Evolutionary conservation across 305 asterid species (phyloP), one percentile per base, ranked within the genome.

Genomic region (Ilex paraguariensis): DNA sequence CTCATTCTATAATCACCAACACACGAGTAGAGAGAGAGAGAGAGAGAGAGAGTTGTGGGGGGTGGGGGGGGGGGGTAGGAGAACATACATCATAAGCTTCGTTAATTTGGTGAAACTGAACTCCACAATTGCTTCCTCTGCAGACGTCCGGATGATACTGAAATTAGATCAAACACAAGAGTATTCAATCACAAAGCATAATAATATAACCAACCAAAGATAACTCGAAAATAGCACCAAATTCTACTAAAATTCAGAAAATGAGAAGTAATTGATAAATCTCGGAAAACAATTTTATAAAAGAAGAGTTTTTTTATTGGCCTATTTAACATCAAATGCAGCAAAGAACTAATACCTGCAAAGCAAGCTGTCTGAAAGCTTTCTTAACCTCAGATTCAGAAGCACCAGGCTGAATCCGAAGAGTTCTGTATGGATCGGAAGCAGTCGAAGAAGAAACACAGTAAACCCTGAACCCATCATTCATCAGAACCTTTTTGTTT

Each of bases 111-210:
- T 86, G 82, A 74, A 93, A 93, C 44, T 93, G 82, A 40, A 73
- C 59, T 3, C 76, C 83, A 17, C 84, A 73, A 56, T 87, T 72
- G 72, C 64, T 93, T 70, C 79, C 99, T 79, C 79, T 84, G 78
- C 96, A 93, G 7, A 93, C 99, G 70, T 93, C 99, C 6, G 99
- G 99, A 70, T 93, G 99, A 73, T 93, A 93, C 99, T 93, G 99
- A 73, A 85, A 62, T 52, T 11, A 60, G 39, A 67, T 36, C 3
- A 58, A 36, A 36, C 6, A 4, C 42, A 36, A 36, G 7, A 36
- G 6, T 36, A 4, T 36, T 36, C 42, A 36, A 5, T 36, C 6
- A 36, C 42, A 5, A 36, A 4, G 6, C 6, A 36, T 21, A 21
- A 21, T 21, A 21, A 21, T 21, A 21, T 21, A 21, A 21, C 1